These are phyloP conservation scores for Euphorbia peplus DNA, from an alignment of 345 rosid species.

Conservation along the genomic window DNA sequence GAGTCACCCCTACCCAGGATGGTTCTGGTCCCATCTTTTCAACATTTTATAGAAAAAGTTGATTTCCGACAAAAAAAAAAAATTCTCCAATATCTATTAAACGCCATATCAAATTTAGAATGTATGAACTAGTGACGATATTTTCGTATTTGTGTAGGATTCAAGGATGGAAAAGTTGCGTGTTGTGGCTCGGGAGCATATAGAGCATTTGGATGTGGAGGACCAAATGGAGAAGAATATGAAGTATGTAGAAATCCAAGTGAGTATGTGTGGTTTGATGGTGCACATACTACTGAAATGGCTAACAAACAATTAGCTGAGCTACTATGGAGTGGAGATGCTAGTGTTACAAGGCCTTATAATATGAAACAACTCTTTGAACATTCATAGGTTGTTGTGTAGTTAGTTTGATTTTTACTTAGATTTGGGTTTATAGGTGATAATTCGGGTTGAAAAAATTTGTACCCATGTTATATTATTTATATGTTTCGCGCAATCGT, in stretches of 20 bases:
- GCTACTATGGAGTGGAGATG: constrained; percentile 20
- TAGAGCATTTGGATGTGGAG: constrained; percentile 25
- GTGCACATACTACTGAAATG: constrained; percentile 17
- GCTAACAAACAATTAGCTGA: constrained; percentile 15
- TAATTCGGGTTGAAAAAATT: no score
- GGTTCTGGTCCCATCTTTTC: no score
- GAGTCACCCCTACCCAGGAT: no score
- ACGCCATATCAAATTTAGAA: no score
- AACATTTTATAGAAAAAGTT: no score
- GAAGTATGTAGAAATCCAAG: constrained; percentile 26
- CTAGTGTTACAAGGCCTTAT: constrained; percentile 19
- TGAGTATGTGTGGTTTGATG: constrained; percentile 27
- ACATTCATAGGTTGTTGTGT: not conserved
- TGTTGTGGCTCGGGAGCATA: constrained; percentile 36
- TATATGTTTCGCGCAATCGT: no score
- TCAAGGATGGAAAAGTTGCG: constrained; percentile 22
- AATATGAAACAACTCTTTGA: constrained; percentile 21
- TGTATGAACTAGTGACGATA: no score
- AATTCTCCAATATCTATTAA: no score
- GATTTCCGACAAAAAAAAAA: no score
- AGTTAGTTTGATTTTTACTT: not conserved
- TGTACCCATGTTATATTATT: no score
- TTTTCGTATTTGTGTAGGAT: constrained; percentile 6
- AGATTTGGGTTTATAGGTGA: no score
- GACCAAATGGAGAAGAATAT: not conserved